Percentiles rank a stretch among this genome's conserved stretches.
These are phyloP conservation scores for Candida rishiriensis DNA, from an alignment of 805 yeast genomes.

Conservation along the genomic window DNA sequence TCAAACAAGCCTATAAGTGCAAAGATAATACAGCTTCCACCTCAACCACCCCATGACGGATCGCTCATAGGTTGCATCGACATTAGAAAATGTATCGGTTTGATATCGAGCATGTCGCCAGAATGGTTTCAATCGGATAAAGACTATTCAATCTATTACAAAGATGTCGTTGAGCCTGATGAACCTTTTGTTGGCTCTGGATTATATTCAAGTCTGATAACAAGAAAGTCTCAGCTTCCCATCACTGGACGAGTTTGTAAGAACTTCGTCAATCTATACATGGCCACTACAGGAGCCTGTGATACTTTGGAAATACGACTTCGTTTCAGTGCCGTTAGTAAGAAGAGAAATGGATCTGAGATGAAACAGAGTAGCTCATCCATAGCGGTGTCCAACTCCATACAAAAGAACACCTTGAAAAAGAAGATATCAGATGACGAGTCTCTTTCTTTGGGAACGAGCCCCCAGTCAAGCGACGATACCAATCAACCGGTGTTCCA, in stretches of 20 bases:
- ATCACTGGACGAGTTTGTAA: slow-evolving; percentile 56
- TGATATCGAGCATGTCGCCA: slow-evolving; percentile 42
- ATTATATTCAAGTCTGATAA: slow-evolving; percentile 30
- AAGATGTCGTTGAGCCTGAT: slow-evolving; percentile 49
- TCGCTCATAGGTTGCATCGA: slow-evolving; percentile 39
- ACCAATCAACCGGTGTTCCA: neutral
- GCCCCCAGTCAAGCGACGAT: neutral
- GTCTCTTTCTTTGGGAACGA: neutral
- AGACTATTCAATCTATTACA: slow-evolving; percentile 42
- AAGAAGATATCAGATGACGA: neutral
- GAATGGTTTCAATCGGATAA: slow-evolving; percentile 36
- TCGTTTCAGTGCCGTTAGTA: slow-evolving; percentile 35
- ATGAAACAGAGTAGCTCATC: slow-evolving; percentile 2
- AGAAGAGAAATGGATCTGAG: neutral
- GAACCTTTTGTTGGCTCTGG: slow-evolving; percentile 49
- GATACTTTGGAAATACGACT: slow-evolving; percentile 56
- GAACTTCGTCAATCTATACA: slow-evolving; percentile 43
- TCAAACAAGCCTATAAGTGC: slow-evolving; percentile 33
- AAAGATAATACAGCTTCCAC: slow-evolving; percentile 40
- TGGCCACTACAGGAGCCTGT: slow-evolving; percentile 29
- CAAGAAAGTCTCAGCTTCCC: slow-evolving; percentile 30
- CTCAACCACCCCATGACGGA: slow-evolving; percentile 36
- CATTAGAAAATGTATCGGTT: slow-evolving; percentile 42
- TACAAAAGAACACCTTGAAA: neutral
- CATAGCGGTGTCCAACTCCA: neutral